These are phyloP conservation scores for Naematelia aurantialba DNA, from an alignment of 768 basidiomycete species.

Conservation along the genomic window DNA sequence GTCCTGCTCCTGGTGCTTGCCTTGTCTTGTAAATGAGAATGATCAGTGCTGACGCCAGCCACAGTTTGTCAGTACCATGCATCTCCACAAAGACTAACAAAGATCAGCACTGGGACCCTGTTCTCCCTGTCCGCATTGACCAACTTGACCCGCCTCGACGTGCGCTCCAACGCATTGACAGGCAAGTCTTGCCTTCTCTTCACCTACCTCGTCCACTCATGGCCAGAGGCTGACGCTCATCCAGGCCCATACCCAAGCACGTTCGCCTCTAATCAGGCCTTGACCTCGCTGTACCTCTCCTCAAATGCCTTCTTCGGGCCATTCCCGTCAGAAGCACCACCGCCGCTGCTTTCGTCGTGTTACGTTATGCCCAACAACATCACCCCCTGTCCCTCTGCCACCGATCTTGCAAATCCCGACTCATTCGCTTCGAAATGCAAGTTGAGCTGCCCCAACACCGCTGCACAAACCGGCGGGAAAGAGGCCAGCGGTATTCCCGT, in stretches of 20 bases:
- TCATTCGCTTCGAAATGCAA: conserved; percentile 15
- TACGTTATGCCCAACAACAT: conserved; percentile 17
- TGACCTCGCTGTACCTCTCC: conserved; percentile 7
- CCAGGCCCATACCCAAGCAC: not conserved
- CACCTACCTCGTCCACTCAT: not conserved
- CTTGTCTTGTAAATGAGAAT: no score
- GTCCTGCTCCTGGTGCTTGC: no score
- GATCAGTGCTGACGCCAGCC: not conserved
- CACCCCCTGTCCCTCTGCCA: conserved; percentile 13
- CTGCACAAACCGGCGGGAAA: not conserved
- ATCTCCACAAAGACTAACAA: not conserved
- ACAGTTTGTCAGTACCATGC: not conserved
- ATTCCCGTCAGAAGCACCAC: conserved; percentile 12
- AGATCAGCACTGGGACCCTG: conserved; percentile 17
- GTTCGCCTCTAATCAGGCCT: not conserved
- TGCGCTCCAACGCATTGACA: conserved; percentile 17
- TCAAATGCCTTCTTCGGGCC: conserved; percentile 15
- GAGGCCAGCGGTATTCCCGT: conserved; percentile 4
- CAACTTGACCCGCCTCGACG: conserved; percentile 16
- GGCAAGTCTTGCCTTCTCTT: not conserved
- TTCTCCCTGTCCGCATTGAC: conserved; percentile 9
- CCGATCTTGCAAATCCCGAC: conserved; percentile 4
- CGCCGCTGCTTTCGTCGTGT: conserved; percentile 9
- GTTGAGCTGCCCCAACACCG: conserved; percentile 3
- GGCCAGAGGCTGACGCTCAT: not conserved